Evolutionary conservation across 2,329 filamentous ascomycete genomes (phyloP), one percentile per base, ranked within the genome.

Genomic region (Beauveria bassiana): DNA sequence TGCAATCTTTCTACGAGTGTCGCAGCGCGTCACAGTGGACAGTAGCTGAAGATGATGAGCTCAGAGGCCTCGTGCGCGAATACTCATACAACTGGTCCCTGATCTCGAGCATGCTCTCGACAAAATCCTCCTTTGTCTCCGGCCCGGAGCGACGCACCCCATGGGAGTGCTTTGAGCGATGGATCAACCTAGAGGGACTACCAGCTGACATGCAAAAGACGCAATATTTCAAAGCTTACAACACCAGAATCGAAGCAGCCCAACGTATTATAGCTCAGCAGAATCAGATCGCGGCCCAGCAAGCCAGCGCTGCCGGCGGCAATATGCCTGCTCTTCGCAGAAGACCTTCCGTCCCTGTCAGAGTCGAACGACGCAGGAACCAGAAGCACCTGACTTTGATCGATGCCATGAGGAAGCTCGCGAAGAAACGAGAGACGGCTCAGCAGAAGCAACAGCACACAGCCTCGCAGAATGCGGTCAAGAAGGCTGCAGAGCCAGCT

Each of bases 101-200:
- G 5, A 96, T 98, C 59, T 90, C 93, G 1, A 90, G 85, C 67
- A 87, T 93, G 63, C 78, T 98, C 59, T 82, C 86, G 1, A 82
- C 88, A 18, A 86, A 85, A 58, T 96, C 91, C 0, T 72, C 86
- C 16, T 96, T 91, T 70, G 83, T 86, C n/a, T 93, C 93, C 22
- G 91, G 91, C 1, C 86, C 91, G 12, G 93, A 98, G 71, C 84
- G 95, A 64, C 85, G 95, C 53, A 98, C 93, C 3, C 92, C 93
- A 0, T 99, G 95, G 95, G 95, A 99, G 76, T 99, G 95, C 71
- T 99, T 99, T 68, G 95, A 99, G 74, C 85, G 95, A 49, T 99
- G 93, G 93, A 89, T 97, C 60, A 87, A 90, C 67, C 78, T 98
- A 14, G 95, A 98, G 75, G 92, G 93, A 1, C 79, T 97, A 43